Base-by-base conservation (phyloP, 139 green algal genomes). In the Tetradesmus lagerheimii region DNA sequence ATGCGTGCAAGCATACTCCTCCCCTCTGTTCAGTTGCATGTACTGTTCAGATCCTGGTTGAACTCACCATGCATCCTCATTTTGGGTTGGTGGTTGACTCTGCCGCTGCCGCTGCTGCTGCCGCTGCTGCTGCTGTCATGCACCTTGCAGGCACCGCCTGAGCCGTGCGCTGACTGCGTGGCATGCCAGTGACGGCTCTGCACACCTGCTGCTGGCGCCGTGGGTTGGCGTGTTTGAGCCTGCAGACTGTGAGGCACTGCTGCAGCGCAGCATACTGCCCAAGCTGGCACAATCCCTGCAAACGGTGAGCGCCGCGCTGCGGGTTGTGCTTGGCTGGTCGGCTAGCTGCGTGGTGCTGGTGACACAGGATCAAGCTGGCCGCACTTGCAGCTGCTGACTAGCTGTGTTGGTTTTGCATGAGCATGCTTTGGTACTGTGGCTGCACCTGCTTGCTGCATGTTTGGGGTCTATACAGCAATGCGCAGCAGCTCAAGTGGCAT, bases 171-270 rank as follows among this genome's bases (percentile, higher is more conserved):
- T 91, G 2, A 77, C 81, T 50, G 94, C 91, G 34, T 99, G 98
- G 97, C 95, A 99, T 91, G 96, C 98, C 37, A 93, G 82, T 16
- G 98, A 99, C 88, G 71, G 75, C 39, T 95, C 88, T 16, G 98
- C 97, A 27, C 91, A 95, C 15, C 90, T 93, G 23, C 90, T 99
- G 92, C 95, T 99, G 35, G 81, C 88, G 37, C 98, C 98, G 0
- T 99, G 98, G 98, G 93, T 95, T 75, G 89, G 92, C 50, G 96
- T 98, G 85, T 98, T 97, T 92, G 92, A 94, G 31, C 37, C 88
- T 37, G 87, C 85, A 3, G 96, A 98, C 27, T 99, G 98, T 98
- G 96, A 97, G 16, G 71, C 86, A 23, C 92, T 99, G 66, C 77
- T 99, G 80, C 71, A 53, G 6, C 91, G 94, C 41, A 94, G 86